Base-by-base conservation (phyloP, 2,329 filamentous ascomycete genomes). In the Epichloe festucae region DNA sequence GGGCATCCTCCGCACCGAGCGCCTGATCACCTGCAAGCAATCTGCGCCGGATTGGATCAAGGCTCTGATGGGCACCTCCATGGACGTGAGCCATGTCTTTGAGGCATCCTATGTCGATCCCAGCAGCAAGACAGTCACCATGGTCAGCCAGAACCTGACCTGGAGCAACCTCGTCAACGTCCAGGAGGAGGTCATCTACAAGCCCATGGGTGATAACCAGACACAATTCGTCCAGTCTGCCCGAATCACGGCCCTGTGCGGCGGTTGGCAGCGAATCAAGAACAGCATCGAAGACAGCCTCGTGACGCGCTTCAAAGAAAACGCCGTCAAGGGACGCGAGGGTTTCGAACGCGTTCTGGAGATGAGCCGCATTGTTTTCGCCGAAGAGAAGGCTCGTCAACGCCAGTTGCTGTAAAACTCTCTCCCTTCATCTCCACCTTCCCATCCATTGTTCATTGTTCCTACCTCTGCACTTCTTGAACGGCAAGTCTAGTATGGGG, bases 31-130 rank as follows among this genome's bases (percentile, higher is more conserved):
- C 54, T 81, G 78, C 72, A 73, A 73, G 59, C 78, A 81, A 60
- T 70, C 71, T 2, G 81, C 85, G 0, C 87, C 87, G 2, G 83
- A 88, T 62, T 91, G 87, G 86, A 76, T 98, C 51, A 80, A 83
- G 64, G 78, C 82, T 21, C 73, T 97, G 50, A 79, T 97, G 60
- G 90, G 90, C 59, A 63, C 58, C 56, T 80, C 82, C 60, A 77
- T 81, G 58, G 85, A 93, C 55, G 87, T 85, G 54, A 91, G 85
- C 57, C 86, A 91, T 68, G 89, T 97, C 58, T 95, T 91, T 69
- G 93, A 98, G 73, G 87, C 90, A 44, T 95, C 87, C 53, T 97
- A 97, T 68, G 91, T 98, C 64, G 89, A 97, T 69, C 88, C 88
- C 1, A 63, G 69, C 42, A 75, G 76, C 55, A 89, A 90, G 71